Conservation (phyloP, 768 basidiomycete genomes). For the Lanmaoa rubissima region DNA sequence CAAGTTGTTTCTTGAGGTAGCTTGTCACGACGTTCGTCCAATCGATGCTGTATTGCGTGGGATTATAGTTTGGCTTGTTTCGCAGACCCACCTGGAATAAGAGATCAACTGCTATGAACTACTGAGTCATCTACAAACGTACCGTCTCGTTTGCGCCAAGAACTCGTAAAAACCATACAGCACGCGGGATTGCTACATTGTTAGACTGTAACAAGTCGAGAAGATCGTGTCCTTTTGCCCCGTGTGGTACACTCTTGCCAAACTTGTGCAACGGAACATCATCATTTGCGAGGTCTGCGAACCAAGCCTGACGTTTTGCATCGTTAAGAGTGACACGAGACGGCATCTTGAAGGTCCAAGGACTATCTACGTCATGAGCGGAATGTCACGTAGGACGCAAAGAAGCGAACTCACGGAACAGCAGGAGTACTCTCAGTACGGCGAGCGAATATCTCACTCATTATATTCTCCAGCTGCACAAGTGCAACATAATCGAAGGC, state of each 20-base stretch:
- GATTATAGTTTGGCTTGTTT: conserved; percentile 78
- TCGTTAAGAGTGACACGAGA: conserved; percentile 82
- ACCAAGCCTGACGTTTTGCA: conserved; percentile 77
- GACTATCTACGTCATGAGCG: conserved; percentile 25
- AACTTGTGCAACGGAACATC: conserved; percentile 78
- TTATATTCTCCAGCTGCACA: conserved; percentile 64
- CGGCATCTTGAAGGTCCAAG: conserved; percentile 74
- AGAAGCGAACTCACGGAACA: conserved; percentile 55
- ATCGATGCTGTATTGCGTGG: conserved; percentile 79
- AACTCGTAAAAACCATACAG: conserved; percentile 85
- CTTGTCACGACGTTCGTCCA: conserved; percentile 81
- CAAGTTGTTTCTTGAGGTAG: conserved; percentile 80
- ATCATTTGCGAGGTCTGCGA: conserved; percentile 77
- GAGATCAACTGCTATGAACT: background rate
- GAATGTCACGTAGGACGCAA: background rate
- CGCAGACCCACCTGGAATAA: conserved; percentile 60
- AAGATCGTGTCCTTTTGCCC: conserved; percentile 81
- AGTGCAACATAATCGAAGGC: conserved; percentile 53
- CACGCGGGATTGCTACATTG: conserved; percentile 74
- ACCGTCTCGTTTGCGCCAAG: conserved; percentile 88
- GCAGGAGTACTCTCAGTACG: conserved; percentile 53
- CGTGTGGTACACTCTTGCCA: conserved; percentile 83
- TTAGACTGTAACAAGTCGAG: conserved; percentile 76
- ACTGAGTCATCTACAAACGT: conserved; percentile 4
- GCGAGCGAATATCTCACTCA: conserved; percentile 72